Base-by-base conservation (phyloP, 1,284 basidiomycete species). In the Ganoderma lucidum region DNA sequence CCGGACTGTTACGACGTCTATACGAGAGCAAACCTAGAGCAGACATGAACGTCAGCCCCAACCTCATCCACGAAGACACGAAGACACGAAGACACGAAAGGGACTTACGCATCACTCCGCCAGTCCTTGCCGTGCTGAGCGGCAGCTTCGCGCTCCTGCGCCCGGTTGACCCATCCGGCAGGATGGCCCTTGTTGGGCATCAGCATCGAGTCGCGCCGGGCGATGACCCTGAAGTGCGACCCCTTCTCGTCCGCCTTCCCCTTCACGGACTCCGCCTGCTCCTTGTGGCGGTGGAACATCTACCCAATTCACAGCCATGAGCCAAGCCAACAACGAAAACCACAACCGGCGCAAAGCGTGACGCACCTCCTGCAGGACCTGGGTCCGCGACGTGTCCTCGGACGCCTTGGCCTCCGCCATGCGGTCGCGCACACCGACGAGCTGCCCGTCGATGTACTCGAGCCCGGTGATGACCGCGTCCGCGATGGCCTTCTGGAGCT, bases 391-490 rank as follows among this genome's bases (percentile, higher is more conserved):
- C 56, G 75, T 81, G 41, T 87, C 87, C 65, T 91, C 87, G 55
- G 78, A 81, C 56, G 80, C 77, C 80, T 89, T 90, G 60, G 91
- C 93, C 72, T 88, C 89, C 55, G 90, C 87, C 88, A 96, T 90
- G 45, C 90, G 84, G 74, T 94, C 90, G 23, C 91, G 84, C 39
- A 96, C 92, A 23, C 85, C 85, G n/a, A 94, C 91, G 32, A 99
- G 88, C 83, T 97, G 94, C 32, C 92, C 92, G 78, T 96, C 94
- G 45, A 94, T 84, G 77, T 96, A 94, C 81, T 96, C 95, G 71
- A 99, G 84, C 2, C 89, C 95, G 14, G 92, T 94, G 65, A 84
- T 87, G 71, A 98, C 90, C 9, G 91, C 92, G 70, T 90, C 91
- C 72, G 88, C 84, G 65, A 98, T 86, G 1, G 93, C 97, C 80